Evolutionary conservation across 2,329 filamentous ascomycete genomes (phyloP).

Genomic region (Neofusicoccum laricinum): DNA sequence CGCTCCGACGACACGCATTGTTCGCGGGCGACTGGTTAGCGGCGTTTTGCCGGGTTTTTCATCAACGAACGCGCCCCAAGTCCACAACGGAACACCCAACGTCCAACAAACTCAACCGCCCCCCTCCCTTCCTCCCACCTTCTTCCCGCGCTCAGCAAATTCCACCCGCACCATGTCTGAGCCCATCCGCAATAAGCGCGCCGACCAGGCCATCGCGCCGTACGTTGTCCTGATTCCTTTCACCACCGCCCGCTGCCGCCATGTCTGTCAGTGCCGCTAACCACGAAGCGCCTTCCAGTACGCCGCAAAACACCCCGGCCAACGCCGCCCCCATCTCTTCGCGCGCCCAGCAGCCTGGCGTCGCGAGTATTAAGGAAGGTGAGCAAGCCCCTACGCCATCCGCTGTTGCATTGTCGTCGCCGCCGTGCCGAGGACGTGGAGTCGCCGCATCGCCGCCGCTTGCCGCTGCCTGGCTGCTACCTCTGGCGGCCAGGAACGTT

Average conservation of each 20-base stretch:
- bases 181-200: slow-evolving; percentile 66
- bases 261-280: slow-evolving; percentile 18
- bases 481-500: neutral
- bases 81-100: slow-evolving; percentile 25
- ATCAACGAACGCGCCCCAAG: slow-evolving; percentile 22
- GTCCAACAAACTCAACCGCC: slow-evolving; percentile 21
- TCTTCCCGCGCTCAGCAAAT: slow-evolving; percentile 25
- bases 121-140: slow-evolving; percentile 17
- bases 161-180: slow-evolving; percentile 56
- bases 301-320: slow-evolving; percentile 96
- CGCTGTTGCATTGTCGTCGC: neutral
- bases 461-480: slow-evolving; percentile 5
- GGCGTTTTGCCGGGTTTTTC: slow-evolving; percentile 6
- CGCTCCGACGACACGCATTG: slow-evolving; percentile 14
- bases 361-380: slow-evolving; percentile 98
- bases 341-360: slow-evolving; percentile 90
- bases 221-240: slow-evolving; percentile 44
- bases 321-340: slow-evolving; percentile 96
- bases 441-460: neutral
- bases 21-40: slow-evolving; percentile 13
- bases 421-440: neutral
- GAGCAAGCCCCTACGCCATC: slow-evolving; percentile 35
- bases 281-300: slow-evolving; percentile 55
- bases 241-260: neutral
- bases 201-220: slow-evolving; percentile 61